Conservation (phyloP, 306 rosid genomes). For the Castanea sativa region DNA sequence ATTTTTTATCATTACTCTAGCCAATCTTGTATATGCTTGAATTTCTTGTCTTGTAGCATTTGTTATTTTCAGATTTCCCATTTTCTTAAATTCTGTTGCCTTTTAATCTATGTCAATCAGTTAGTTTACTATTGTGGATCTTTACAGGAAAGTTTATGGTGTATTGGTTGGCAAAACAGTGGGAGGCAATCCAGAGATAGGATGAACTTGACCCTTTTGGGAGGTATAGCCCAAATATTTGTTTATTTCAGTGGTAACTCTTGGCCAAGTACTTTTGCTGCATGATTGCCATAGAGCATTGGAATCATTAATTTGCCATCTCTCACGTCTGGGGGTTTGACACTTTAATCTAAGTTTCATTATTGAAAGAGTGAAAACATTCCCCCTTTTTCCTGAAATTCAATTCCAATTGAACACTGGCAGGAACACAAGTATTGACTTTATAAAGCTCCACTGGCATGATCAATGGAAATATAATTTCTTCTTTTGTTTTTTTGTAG, state of each 20-base stretch:
- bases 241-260: background rate
- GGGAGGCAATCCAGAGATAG: conserved; percentile 82
- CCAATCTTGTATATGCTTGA: background rate
- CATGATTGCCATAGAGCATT: background rate
- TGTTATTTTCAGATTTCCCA: background rate
- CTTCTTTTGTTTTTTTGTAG: background rate
- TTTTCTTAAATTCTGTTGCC: conserved; percentile 11
- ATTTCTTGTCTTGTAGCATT: background rate
- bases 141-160: conserved; percentile 80
- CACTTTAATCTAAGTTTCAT: background rate
- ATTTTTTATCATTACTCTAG: background rate
- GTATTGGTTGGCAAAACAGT: conserved; percentile 99
- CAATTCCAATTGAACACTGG: background rate
- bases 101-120: conserved; percentile 10
- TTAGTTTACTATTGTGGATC: conserved; percentile 23
- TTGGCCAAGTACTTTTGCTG: background rate
- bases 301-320: background rate
- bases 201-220: conserved; percentile 83
- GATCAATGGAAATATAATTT: background rate
- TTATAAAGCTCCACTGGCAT: background rate
- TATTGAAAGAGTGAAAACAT: background rate
- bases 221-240: conserved; percentile 60
- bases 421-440: background rate
- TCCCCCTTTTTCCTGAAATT: background rate
- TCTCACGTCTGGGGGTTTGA: background rate